A percentile compares a stretch with the other conserved stretches of the same genome.
Conservation (phyloP, 176 grass and related monocot genomes). For the Dendrocalamus sinicus region DNA sequence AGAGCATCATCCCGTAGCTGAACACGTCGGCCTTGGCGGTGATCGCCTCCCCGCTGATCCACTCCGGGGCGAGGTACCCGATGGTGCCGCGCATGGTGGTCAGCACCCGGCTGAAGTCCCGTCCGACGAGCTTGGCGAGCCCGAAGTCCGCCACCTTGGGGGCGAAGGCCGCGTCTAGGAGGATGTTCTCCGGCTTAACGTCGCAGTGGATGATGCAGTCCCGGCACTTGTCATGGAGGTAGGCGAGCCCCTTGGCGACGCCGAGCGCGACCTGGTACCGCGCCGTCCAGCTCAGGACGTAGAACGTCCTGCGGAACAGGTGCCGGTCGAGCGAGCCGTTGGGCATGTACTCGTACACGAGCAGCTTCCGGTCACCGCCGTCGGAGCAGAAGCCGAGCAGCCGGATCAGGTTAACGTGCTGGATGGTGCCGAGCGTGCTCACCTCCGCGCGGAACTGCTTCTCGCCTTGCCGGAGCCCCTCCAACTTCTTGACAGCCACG, state of each 20-base stretch:
- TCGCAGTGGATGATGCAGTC: constrained; percentile 60
- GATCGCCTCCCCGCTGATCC: constrained; percentile 45
- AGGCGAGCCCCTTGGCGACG: constrained; percentile 49
- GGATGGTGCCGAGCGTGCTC: constrained; percentile 55
- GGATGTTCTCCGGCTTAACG: constrained; percentile 57
- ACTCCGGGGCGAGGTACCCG: constrained; percentile 38
- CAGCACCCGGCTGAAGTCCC: constrained; percentile 46
- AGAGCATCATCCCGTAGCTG: constrained; percentile 48
- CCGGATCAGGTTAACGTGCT: constrained; percentile 57
- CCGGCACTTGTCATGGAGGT: constrained; percentile 56
- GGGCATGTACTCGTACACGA: constrained; percentile 55
- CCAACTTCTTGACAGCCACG: constrained; percentile 57
- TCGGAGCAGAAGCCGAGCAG: constrained; percentile 58
- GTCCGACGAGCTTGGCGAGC: constrained; percentile 44
- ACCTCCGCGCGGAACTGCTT: constrained; percentile 65
- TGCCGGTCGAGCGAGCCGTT: constrained; percentile 45
- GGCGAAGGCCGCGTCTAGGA: constrained; percentile 42
- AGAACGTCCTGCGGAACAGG: constrained; percentile 27
- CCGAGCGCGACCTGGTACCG: constrained; percentile 44
- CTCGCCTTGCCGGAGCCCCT: constrained; percentile 56
- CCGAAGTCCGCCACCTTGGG: constrained; percentile 52
- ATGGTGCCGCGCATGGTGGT: constrained; percentile 46
- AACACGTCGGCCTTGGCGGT: constrained; percentile 42
- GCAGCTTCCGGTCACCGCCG: constrained; percentile 41
- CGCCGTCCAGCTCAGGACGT: constrained; percentile 28